These are phyloP conservation scores for Carex scoparia DNA, from an alignment of 176 grass and related monocot genomes.

Conservation along the genomic window DNA sequence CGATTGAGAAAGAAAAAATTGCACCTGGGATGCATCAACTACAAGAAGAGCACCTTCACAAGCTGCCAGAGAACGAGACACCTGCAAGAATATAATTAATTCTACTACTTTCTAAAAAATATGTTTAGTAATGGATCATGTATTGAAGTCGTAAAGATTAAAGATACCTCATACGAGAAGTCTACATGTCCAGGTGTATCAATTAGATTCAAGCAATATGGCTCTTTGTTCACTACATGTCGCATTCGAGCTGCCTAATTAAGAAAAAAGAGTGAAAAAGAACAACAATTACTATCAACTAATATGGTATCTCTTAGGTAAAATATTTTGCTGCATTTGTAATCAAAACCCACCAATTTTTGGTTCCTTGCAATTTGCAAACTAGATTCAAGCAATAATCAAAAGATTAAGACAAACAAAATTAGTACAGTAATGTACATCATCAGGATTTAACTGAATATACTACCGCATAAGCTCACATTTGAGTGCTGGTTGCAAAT, in stretches of 20 bases:
- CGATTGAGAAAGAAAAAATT: constrained; percentile 51
- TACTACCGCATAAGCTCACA: background rate
- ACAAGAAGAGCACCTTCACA: constrained; percentile 97
- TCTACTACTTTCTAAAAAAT: background rate
- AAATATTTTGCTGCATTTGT: background rate
- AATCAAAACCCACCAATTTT: background rate
- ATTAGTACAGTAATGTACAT: background rate
- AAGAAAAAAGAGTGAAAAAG: constrained; percentile 15
- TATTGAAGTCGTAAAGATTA: constrained; percentile 1
- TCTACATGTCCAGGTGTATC: constrained; percentile 95
- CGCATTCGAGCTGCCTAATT: constrained; percentile 96
- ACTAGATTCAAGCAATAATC: constrained; percentile 3
- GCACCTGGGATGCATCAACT: constrained; percentile 98
- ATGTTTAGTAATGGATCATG: background rate
- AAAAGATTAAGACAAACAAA: background rate
- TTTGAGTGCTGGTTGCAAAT: background rate
- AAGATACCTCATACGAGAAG: constrained; percentile 87
- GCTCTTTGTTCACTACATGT: constrained; percentile 63
- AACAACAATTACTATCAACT: constrained; percentile 8
- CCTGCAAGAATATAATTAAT: constrained; percentile 44
- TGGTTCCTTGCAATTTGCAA: constrained; percentile 9
- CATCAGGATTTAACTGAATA: background rate
- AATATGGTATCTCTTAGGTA: background rate
- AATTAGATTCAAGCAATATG: constrained; percentile 89
- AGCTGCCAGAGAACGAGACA: constrained; percentile 95